Evolutionary conservation across 2,329 filamentous ascomycete genomes (phyloP), one percentile per base, ranked within the genome.

Genomic region (Penicillium sp.): DNA sequence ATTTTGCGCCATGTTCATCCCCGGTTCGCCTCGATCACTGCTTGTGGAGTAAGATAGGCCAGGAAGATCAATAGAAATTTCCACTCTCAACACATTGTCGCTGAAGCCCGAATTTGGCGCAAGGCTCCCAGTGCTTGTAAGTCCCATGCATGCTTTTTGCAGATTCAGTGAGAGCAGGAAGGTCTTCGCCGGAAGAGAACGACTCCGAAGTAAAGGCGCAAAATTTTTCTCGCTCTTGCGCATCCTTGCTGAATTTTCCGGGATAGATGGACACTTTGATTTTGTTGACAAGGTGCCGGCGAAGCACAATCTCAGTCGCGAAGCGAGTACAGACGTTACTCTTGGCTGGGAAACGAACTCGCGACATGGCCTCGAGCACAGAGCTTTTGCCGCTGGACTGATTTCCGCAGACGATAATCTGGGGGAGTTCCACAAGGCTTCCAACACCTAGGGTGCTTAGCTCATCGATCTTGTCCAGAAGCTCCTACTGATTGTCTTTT

Each of bases 361-460:
- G 80, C 0, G 86, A 85, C 48, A 89, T 84, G 0, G 86, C 87
- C 62, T 89, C 84, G 0, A 89, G 79, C 0, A 88, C 84, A 0
- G 85, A 88, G n/a, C 82, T 86, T 67, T 89, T 89, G 2, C 86
- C 86, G 0, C 82, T 82, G 0, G 83, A 86, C 57, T 86, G 84
- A 56, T 86, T 82, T 4, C 87, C 86, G 31, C 84, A 83, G 4
- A 88, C 84, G 3, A 88, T 80, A 38, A 86, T 77, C 63, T 85
- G 82, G 1, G 84, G 83, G 0, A 84, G 73, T 39, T 81, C 73
- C 25, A 84, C 75, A 12, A 83, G 77, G 2, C 71, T 79, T 8
- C 74, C 79, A 2, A 82, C 75, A 1, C 85, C 83, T 11, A 80
- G 76, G 2, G 77, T 76, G 4, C 82, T 79, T 0, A 88, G 73